phyloP scores from a whole-genome alignment of 2,329 filamentous ascomycete genomes.

The Xenoacremonium recifei region DNA sequence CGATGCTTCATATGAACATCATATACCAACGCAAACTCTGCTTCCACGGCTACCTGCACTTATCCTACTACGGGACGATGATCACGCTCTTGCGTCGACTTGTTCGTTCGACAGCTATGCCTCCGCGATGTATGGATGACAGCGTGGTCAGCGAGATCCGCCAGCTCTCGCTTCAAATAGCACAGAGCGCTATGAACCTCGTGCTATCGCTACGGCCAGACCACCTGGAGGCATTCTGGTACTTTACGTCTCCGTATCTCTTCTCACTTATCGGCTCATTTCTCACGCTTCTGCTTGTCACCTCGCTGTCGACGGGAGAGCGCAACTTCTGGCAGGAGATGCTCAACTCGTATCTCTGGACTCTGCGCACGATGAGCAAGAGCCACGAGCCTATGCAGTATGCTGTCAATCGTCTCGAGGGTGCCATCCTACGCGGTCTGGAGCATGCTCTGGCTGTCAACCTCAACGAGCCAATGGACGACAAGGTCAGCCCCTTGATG shows the following conservation, averaged over 20 bases:
- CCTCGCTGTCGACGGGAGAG: conserved; percentile 30
- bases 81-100: conserved; percentile 46
- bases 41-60: conserved; percentile 39
- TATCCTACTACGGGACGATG: conserved; percentile 46
- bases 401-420: conserved; percentile 35
- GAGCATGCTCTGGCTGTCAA: conserved; percentile 36
- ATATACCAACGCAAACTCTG: conserved; percentile 41
- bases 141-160: conserved; percentile 28
- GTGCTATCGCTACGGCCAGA: conserved; percentile 33
- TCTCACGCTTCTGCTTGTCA: conserved; percentile 35
- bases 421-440: conserved; percentile 35
- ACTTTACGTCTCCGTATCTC: conserved; percentile 37
- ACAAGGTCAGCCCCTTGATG: conserved; percentile 28
- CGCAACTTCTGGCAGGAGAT: conserved; percentile 32
- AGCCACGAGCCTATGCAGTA: conserved; percentile 35
- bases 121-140: conserved; percentile 28
- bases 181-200: conserved; percentile 33
- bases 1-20: conserved; percentile 43
- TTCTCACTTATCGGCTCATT: conserved; percentile 40
- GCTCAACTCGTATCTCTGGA: conserved; percentile 34
- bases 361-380: conserved; percentile 34
- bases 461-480: conserved; percentile 29
- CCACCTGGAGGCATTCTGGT: conserved; percentile 41
- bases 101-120: conserved; percentile 33
- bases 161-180: conserved; percentile 29